Evolutionary conservation across 2,329 filamentous ascomycete genomes (phyloP).

Genomic region (Helotiales sp.): DNA sequence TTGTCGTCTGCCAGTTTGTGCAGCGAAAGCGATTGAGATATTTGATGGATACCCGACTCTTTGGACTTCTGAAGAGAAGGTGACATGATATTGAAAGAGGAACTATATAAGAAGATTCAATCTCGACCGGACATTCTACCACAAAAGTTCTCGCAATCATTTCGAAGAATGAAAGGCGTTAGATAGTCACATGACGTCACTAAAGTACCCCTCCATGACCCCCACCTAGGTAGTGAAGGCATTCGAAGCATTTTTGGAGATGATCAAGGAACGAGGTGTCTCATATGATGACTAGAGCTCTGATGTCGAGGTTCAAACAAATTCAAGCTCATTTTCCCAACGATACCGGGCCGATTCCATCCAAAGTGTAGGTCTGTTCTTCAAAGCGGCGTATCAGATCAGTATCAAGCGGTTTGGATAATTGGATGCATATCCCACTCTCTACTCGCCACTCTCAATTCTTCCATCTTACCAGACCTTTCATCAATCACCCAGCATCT

Average conservation of each 20-base stretch:
- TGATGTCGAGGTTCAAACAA: constrained; percentile 3
- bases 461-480: not conserved
- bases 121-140: not conserved
- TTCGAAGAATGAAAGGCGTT: not conserved
- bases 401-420: not conserved
- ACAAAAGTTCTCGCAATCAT: not conserved
- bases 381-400: not conserved
- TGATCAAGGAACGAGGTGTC: not conserved
- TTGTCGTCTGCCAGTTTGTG: not conserved
- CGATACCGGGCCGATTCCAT: not conserved
- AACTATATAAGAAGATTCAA: not conserved
- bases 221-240: too few relatives aligned
- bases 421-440: not conserved
- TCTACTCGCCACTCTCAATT: not conserved
- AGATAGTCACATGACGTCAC: not conserved
- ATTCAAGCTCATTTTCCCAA: constrained; percentile 1
- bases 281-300: not conserved
- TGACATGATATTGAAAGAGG: not conserved
- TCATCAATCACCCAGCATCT: not conserved
- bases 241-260: too few relatives aligned
- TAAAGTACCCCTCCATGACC: not conserved
- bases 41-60: not conserved
- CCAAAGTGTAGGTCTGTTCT: not conserved
- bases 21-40: not conserved
- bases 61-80: not conserved